Base-by-base conservation (phyloP, 805 yeast genomes). In the Nakazawaea holstii region DNA sequence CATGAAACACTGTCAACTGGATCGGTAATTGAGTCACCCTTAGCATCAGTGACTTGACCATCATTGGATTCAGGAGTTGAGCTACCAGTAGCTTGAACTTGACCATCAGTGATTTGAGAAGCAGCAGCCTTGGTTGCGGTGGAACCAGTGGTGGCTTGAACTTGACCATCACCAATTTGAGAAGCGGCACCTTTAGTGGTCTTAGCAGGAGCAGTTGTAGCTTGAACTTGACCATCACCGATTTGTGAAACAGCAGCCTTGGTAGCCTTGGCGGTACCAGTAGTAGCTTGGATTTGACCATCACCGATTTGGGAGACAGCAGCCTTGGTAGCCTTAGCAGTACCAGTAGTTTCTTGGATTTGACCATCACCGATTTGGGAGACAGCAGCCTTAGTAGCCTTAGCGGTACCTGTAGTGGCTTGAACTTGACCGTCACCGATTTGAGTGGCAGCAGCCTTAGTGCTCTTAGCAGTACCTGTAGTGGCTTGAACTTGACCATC, bases 361-460 rank as follows among this genome's bases (percentile, higher is more conserved):
- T 77, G 82, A 55, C 82, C 82, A 52, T 73, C 79, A 54, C 69
- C 68, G 47, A 76, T 75, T 61, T 74, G 80, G 57, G 75, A 64
- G 44, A 69, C 61, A 42, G 74, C 69, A 27, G 60, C 49, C 24
- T 53, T 44, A 17, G 55, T 50, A 28, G 53, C 39, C 30, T 41
- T 52, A 24, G 42, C 66, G 33, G 62, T 58, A 31, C 66, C 52
- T 40, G 42, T 39, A 14, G 42, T 39, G 39, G 69, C 69, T 56
- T 68, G 73, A 43, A 64, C 52, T 59, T 73, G 77, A 48, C 80
- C 79, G 49, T 76, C 81, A 43, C 67, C 66, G 44, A 74, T 72
- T 59, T 76, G 82, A 48, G 74, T 65, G 32, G 65, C 64, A 33
- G 69, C 65, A 11, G 68, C 64, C 35, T 64, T 59, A 33, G 64